Evolutionary conservation across 1,284 basidiomycete species (phyloP).

Genomic region (Malassezia obtusa): DNA sequence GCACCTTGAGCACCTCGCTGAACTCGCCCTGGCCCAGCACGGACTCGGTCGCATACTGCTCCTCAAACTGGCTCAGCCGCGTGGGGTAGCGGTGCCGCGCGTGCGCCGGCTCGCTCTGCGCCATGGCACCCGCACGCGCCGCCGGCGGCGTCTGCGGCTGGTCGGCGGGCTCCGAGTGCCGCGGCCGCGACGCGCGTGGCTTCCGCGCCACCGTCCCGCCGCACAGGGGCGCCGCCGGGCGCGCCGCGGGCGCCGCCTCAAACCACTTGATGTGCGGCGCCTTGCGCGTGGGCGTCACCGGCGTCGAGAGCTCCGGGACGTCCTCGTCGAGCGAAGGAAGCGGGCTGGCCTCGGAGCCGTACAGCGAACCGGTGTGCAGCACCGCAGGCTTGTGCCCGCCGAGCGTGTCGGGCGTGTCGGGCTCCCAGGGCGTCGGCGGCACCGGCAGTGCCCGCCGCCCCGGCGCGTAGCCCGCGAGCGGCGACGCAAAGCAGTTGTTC

Average conservation of each 20-base stretch:
- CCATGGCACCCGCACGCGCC: background rate
- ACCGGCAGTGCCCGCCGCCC: background rate
- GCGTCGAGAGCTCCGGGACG: background rate
- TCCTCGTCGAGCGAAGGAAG: background rate
- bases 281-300: conserved; percentile 13
- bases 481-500: conserved; percentile 11
- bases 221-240: conserved; percentile 25
- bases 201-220: background rate
- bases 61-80: conserved; percentile 26
- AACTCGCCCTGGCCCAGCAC: conserved; percentile 87
- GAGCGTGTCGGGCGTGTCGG: background rate
- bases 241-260: conserved; percentile 30
- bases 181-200: conserved; percentile 6
- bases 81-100: conserved; percentile 3
- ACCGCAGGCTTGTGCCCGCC: background rate
- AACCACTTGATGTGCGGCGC: conserved; percentile 37
- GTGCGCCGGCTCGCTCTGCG: conserved; percentile 9
- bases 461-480: background rate
- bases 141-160: conserved; percentile 1
- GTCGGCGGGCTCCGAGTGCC: conserved; percentile 11
- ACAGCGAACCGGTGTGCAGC: background rate
- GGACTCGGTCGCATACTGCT: conserved; percentile 64
- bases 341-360: background rate
- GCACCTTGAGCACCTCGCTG: conserved; percentile 83
- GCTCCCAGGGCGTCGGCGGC: background rate